A percentile compares a stretch with the other conserved stretches of the same genome.
phyloP scores from a whole-genome alignment of 148 eudicot species.

The Pouteria glomerata region DNA sequence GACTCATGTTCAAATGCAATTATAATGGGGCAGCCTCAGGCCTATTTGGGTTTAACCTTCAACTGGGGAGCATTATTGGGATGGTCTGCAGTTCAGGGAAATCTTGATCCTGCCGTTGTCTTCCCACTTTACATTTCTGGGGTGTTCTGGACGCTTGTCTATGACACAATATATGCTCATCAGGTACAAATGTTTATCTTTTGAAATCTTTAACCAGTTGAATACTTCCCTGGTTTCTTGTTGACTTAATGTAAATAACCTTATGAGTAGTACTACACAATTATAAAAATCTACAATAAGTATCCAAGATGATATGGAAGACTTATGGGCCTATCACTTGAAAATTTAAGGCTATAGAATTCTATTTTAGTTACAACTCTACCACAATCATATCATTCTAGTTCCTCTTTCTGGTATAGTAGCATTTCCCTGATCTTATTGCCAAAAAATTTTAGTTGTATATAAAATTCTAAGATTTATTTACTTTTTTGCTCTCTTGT shows the following conservation, averaged over 20 bases:
- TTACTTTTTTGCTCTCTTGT: neutral
- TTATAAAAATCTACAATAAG: no score
- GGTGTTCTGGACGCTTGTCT: slow-evolving; percentile 88
- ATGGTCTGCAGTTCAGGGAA: slow-evolving; percentile 93
- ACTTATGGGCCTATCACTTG: no score
- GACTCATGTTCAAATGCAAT: slow-evolving; percentile 13
- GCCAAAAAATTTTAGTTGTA: no score
- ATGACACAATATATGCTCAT: slow-evolving; percentile 97
- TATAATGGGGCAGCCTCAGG: slow-evolving; percentile 77
- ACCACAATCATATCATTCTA: no score
- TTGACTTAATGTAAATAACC: neutral
- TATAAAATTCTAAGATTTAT: neutral
- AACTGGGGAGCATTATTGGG: slow-evolving; percentile 99
- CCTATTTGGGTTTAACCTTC: slow-evolving; percentile 89
- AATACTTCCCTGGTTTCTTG: neutral
- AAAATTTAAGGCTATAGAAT: no score
- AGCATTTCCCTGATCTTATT: no score
- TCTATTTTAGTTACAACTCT: no score
- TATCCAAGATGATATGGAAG: no score
- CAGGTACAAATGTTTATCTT: slow-evolving; percentile 47
- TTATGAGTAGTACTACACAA: no score
- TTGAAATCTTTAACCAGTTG: neutral
- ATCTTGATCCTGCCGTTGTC: slow-evolving; percentile 73
- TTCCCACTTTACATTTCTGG: slow-evolving; percentile 85
- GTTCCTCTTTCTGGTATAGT: no score